Conservation (phyloP, 768 basidiomycete genomes). For the Obba rivulosa region DNA sequence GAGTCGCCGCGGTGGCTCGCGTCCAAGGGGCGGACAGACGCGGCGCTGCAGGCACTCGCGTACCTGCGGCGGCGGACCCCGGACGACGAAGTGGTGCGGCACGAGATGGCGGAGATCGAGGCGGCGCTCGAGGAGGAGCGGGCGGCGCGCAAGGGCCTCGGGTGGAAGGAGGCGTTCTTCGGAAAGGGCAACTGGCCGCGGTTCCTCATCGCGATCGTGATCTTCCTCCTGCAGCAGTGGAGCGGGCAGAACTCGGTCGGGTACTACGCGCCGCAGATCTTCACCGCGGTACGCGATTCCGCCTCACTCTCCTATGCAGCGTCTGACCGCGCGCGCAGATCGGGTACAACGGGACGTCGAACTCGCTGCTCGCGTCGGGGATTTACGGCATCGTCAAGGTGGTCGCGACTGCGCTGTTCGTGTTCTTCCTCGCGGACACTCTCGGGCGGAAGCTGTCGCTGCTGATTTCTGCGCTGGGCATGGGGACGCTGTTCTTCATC, state of each 20-base stretch:
- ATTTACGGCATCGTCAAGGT: conserved; percentile 68
- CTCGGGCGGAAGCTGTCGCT: conserved; percentile 67
- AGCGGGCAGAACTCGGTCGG: conserved; percentile 78
- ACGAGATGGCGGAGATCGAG: conserved; percentile 76
- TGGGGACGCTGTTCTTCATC: conserved; percentile 79
- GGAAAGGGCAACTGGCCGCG: conserved; percentile 79
- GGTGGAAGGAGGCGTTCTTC: conserved; percentile 73
- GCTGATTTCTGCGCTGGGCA: conserved; percentile 69
- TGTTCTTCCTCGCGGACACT: conserved; percentile 62
- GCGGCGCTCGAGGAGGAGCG: conserved; percentile 74
- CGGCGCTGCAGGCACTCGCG: conserved; percentile 57
- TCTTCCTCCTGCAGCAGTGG: conserved; percentile 82
- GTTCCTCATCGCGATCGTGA: conserved; percentile 78
- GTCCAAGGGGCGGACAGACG: conserved; percentile 48
- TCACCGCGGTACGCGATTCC: conserved; percentile 43
- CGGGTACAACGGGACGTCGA: conserved; percentile 54
- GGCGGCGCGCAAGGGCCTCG: conserved; percentile 57
- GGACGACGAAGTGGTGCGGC: conserved; percentile 40
- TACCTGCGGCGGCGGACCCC: conserved; percentile 48
- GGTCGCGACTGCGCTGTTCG: conserved; percentile 58
- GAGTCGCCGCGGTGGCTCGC: conserved; percentile 79
- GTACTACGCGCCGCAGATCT: conserved; percentile 74
- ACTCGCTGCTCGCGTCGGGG: conserved; percentile 67
- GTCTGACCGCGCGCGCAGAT: conserved; percentile 35
- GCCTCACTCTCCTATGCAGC: not conserved